These are phyloP conservation scores for Schrenkiella parvula DNA, from an alignment of 345 rosid genomes.

Conservation along the genomic window DNA sequence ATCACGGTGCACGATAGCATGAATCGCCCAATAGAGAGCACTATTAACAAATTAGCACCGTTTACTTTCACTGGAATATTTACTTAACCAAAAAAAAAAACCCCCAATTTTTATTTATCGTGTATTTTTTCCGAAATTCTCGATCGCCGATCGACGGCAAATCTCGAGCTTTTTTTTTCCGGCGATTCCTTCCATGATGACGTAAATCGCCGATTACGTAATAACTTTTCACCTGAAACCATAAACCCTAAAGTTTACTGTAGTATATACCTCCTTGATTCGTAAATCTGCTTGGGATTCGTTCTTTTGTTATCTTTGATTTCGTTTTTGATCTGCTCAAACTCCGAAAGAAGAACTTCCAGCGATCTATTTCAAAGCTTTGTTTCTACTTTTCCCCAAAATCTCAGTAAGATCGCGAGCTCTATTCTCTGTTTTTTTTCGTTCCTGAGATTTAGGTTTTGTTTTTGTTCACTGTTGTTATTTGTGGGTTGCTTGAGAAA, in stretches of 20 bases:
- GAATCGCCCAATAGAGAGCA: not conserved
- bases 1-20: slow-evolving; percentile 32
- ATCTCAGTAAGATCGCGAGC: slow-evolving; percentile 47
- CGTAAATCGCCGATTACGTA: slow-evolving; percentile 13
- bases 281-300: not conserved
- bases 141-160: slow-evolving; percentile 30
- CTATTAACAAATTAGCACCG: slow-evolving; percentile 33
- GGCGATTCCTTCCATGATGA: slow-evolving; percentile 20
- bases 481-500: slow-evolving; percentile 9
- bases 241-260: slow-evolving; percentile 29
- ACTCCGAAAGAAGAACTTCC: slow-evolving; percentile 43
- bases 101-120: not conserved
- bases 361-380: slow-evolving; percentile 55
- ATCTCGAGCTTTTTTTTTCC: slow-evolving; percentile 21
- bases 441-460: slow-evolving; percentile 20
- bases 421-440: slow-evolving; percentile 4
- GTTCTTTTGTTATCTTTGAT: not conserved
- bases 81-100: slow-evolving; percentile 17
- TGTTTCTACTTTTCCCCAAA: slow-evolving; percentile 47
- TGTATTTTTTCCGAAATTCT: slow-evolving; percentile 3
- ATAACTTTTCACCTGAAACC: not conserved
- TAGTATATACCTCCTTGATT: not conserved
- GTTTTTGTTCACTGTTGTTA: slow-evolving; percentile 8
- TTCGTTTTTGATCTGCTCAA: slow-evolving; percentile 50
- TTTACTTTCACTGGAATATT: slow-evolving; percentile 34